These are phyloP conservation scores for Mycotypha africana DNA, from an alignment of 371 early-diverging fungal genomes.

Conservation along the genomic window DNA sequence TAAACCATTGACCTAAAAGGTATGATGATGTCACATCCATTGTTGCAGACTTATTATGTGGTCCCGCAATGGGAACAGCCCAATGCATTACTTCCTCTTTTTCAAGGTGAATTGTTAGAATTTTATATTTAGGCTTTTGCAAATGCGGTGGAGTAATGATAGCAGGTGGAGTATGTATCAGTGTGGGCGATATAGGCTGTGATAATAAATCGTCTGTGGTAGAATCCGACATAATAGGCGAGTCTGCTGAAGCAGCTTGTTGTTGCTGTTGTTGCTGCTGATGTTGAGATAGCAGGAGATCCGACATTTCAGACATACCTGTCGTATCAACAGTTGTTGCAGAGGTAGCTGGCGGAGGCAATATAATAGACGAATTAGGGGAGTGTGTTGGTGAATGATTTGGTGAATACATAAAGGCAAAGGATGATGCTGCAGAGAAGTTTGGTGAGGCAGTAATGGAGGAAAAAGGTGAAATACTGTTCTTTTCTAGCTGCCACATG, in stretches of 20 bases:
- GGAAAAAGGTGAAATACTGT: slow-evolving; percentile 36
- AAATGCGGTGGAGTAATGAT: slow-evolving; percentile 23
- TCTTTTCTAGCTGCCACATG: slow-evolving; percentile 47
- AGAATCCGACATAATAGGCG: slow-evolving; percentile 24
- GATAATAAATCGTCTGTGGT: slow-evolving; percentile 24
- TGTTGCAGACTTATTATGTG: slow-evolving; percentile 16
- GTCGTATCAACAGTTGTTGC: slow-evolving; percentile 8
- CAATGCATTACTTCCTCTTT: slow-evolving; percentile 28
- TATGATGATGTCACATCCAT: slow-evolving; percentile 47
- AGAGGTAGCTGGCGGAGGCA: slow-evolving; percentile 32
- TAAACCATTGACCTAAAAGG: slow-evolving; percentile 41
- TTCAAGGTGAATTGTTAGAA: slow-evolving; percentile 45
- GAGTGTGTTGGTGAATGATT: slow-evolving; percentile 44
- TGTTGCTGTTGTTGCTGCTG: too few species aligned
- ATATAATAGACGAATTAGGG: slow-evolving; percentile 42
- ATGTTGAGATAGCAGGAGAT: too few species aligned
- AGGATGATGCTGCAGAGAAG: slow-evolving; percentile 49
- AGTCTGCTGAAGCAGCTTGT: slow-evolving; percentile 31
- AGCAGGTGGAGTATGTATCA: slow-evolving; percentile 26
- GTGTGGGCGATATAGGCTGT: slow-evolving; percentile 32
- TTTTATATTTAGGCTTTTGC: slow-evolving; percentile 30
- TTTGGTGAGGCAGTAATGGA: slow-evolving; percentile 48
- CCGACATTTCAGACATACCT: slow-evolving; percentile 29
- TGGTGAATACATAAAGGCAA: slow-evolving; percentile 44
- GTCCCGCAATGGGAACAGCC: slow-evolving; percentile 20